These are phyloP conservation scores for Bimuria novae-zelandiae DNA, from an alignment of 2,329 filamentous ascomycete species.

Conservation along the genomic window DNA sequence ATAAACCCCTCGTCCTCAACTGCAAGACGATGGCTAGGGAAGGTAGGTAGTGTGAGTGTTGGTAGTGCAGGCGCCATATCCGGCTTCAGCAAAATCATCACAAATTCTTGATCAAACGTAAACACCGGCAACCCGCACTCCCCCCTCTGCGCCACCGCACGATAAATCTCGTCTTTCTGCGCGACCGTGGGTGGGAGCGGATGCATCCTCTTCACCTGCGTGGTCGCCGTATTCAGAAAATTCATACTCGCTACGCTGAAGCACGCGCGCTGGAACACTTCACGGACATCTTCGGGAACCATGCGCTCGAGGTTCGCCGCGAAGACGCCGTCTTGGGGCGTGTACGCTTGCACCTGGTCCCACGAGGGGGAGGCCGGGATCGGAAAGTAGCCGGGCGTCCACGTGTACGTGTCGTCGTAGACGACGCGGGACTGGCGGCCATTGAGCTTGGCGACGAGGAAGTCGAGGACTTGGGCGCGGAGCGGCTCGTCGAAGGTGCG, in stretches of 20 bases:
- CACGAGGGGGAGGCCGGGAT: slow-evolving; percentile 29
- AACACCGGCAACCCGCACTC: slow-evolving; percentile 22
- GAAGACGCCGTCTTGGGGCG: slow-evolving; percentile 25
- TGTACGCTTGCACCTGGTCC: slow-evolving; percentile 30
- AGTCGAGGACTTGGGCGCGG: slow-evolving; percentile 29
- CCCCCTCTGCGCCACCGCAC: slow-evolving; percentile 26
- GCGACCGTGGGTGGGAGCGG: slow-evolving; percentile 14
- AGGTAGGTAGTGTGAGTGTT: too few relatives aligned
- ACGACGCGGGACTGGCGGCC: slow-evolving; percentile 18
- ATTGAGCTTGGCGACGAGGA: slow-evolving; percentile 28
- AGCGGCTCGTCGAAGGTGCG: slow-evolving; percentile 34
- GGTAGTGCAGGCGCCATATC: slow-evolving; percentile 9
- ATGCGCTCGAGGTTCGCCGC: slow-evolving; percentile 22
- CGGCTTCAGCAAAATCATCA: slow-evolving; percentile 28
- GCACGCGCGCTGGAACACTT: slow-evolving; percentile 30
- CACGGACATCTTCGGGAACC: slow-evolving; percentile 30
- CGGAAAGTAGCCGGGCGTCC: slow-evolving; percentile 32
- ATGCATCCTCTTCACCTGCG: slow-evolving; percentile 14
- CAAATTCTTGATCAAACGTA: slow-evolving; percentile 33
- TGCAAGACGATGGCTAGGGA: too few relatives aligned
- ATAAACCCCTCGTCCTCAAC: not conserved
- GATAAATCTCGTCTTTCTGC: slow-evolving; percentile 31
- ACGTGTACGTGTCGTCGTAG: slow-evolving; percentile 19
- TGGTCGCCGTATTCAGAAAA: slow-evolving; percentile 26
- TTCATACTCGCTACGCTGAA: slow-evolving; percentile 31